A percentile compares a stretch with the other conserved stretches of the same genome.
These are phyloP conservation scores for Trichoderma endophyticum DNA, from an alignment of 2,329 filamentous ascomycete genomes.

Conservation along the genomic window DNA sequence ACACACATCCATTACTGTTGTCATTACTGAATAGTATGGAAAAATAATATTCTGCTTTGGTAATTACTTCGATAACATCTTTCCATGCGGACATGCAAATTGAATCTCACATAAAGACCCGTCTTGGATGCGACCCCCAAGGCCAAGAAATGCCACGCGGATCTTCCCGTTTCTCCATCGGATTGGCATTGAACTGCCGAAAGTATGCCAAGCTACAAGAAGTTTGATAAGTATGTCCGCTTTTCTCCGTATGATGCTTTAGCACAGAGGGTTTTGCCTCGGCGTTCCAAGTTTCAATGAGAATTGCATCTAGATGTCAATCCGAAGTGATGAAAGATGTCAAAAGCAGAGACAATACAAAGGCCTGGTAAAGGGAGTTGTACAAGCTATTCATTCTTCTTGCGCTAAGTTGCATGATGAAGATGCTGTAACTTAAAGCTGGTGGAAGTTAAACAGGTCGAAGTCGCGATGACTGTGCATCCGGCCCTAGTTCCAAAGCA, in stretches of 20 bases:
- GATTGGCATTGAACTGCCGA: not conserved
- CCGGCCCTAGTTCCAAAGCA: not conserved
- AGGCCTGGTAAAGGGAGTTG: not conserved
- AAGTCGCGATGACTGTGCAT: not conserved
- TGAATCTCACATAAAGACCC: not conserved
- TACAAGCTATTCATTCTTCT: not conserved
- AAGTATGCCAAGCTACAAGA: not conserved
- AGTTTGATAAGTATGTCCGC: too few relatives aligned
- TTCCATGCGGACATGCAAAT: too few relatives aligned
- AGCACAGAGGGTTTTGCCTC: rapidly evolving
- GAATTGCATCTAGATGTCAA: not conserved
- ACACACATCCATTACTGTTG: not conserved
- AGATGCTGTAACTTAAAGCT: not conserved
- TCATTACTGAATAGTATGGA: rapidly evolving
- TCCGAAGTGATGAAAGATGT: not conserved
- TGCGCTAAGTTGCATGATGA: not conserved
- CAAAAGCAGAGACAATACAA: not conserved
- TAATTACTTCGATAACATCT: too few relatives aligned
- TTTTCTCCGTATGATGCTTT: not conserved
- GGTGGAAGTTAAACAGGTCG: not conserved
- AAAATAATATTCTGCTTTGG: not conserved
- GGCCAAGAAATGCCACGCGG: not conserved
- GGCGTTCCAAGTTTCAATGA: not conserved
- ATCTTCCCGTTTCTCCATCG: not conserved
- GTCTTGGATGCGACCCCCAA: not conserved